Evolutionary conservation across 2,329 filamentous ascomycete genomes (phyloP).

Genomic region (Incumbomyces delicatus): DNA sequence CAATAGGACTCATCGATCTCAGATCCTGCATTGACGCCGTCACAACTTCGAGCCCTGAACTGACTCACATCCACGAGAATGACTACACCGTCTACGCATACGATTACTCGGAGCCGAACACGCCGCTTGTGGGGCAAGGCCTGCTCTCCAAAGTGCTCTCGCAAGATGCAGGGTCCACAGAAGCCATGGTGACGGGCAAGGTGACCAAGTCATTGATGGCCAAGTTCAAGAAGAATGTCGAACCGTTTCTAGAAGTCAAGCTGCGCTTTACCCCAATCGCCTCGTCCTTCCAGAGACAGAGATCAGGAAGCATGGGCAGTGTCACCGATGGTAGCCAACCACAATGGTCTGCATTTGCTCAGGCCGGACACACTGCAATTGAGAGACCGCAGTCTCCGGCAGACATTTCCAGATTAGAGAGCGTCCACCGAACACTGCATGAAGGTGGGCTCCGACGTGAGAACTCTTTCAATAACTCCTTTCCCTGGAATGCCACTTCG

Average conservation of each 20-base stretch:
- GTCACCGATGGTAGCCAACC: constrained; percentile 16
- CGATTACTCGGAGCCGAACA: constrained; percentile 92
- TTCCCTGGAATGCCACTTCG: constrained; percentile 3
- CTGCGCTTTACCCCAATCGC: constrained; percentile 73
- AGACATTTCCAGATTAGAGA: constrained; percentile 34
- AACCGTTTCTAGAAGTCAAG: constrained; percentile 87
- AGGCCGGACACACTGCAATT: constrained; percentile 24
- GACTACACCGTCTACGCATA: constrained; percentile 97
- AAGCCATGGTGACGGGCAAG: constrained; percentile 68
- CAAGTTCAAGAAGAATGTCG: constrained; percentile 67
- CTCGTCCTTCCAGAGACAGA: constrained; percentile 11
- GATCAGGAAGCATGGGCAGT: constrained; percentile 19
- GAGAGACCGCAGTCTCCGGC: constrained; percentile 27
- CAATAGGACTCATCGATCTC: constrained; percentile 81
- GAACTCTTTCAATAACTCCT: constrained; percentile 2
- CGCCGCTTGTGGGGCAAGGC: constrained; percentile 86
- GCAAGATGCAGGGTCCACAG: constrained; percentile 26
- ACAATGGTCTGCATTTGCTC: constrained; percentile 13
- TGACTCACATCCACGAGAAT: constrained; percentile 59
- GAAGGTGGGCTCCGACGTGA: constrained; percentile 20
- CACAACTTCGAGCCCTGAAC: constrained; percentile 68
- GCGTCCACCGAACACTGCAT: constrained; percentile 35
- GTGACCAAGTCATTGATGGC: constrained; percentile 79
- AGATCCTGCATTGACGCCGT: constrained; percentile 80
- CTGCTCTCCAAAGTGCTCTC: constrained; percentile 75